These are phyloP conservation scores for Phytopythium chamaehyphon DNA, from an alignment of 352 stramenopile genomes.

Conservation along the genomic window DNA sequence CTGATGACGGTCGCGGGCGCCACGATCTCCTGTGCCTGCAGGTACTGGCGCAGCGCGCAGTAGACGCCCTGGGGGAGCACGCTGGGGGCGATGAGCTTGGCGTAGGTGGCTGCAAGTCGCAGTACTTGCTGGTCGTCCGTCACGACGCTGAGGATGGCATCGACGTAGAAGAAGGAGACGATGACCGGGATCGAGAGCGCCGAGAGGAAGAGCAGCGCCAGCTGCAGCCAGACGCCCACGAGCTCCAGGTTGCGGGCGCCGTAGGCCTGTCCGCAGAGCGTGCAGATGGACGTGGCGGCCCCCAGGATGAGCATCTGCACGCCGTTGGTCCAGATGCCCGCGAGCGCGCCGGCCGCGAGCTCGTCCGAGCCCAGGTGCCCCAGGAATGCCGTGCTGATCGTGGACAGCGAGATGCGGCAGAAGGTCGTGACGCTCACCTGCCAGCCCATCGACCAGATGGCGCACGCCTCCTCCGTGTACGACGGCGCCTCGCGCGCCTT, in stretches of 20 bases:
- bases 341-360: conserved; percentile 62
- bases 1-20: conserved; percentile 76
- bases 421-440: conserved; percentile 82
- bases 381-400: conserved; percentile 77
- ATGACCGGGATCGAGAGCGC: conserved; percentile 70
- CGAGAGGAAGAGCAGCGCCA: conserved; percentile 66
- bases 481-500: conserved; percentile 19
- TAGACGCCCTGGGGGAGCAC: conserved; percentile 73
- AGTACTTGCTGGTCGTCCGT: conserved; percentile 67
- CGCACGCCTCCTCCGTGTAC: conserved; percentile 46
- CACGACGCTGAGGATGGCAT: conserved; percentile 56
- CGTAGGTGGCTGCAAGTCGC: conserved; percentile 56
- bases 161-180: conserved; percentile 81
- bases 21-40: conserved; percentile 80
- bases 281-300: conserved; percentile 75
- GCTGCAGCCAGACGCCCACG: conserved; percentile 75
- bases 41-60: conserved; percentile 69
- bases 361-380: conserved; percentile 72
- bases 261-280: conserved; percentile 75
- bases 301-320: conserved; percentile 80
- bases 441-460: conserved; percentile 83
- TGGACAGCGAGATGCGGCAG: conserved; percentile 72
- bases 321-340: conserved; percentile 76
- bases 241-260: conserved; percentile 76
- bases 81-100: conserved; percentile 47